Conservation (phyloP, 371 early-diverging fungal genomes). For the Lichtheimia hyalospora region DNA sequence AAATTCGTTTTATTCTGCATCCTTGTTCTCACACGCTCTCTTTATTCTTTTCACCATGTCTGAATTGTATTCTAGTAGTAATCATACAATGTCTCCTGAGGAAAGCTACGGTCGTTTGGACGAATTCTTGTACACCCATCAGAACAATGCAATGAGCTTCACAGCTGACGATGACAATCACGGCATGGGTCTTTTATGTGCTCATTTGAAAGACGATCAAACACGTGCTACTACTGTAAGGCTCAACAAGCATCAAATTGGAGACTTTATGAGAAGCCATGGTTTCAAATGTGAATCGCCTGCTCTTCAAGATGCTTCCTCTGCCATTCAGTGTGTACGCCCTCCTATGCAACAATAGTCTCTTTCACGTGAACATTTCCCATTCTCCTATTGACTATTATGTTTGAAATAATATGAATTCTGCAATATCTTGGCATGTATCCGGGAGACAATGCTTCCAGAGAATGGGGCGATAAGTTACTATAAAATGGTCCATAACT, state of each 20-base stretch:
- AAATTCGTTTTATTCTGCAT: too few species aligned
- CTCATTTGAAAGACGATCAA: constrained; percentile 6
- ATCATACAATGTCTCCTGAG: constrained; percentile 8
- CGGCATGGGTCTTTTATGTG: constrained; percentile 20
- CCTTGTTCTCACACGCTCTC: too few species aligned
- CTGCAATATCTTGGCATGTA: too few species aligned
- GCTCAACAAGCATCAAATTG: constrained; percentile 12
- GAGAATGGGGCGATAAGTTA: too few species aligned
- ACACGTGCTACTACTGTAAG: constrained; percentile 16
- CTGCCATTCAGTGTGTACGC: constrained; percentile 10
- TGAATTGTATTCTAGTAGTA: neutral
- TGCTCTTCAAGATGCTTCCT: constrained; percentile 3
- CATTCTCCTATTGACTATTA: too few species aligned
- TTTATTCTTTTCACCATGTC: constrained; percentile 3
- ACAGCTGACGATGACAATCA: constrained; percentile 25
- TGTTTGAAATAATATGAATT: too few species aligned
- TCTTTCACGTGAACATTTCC: too few species aligned
- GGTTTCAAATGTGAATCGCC: constrained; percentile 17
- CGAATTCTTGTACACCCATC: constrained; percentile 8
- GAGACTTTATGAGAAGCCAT: constrained; percentile 16
- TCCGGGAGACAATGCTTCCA: too few species aligned
- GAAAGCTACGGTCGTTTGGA: constrained; percentile 23
- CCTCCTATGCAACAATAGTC: constrained; percentile 2
- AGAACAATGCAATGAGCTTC: constrained; percentile 11
- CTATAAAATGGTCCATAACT: too few species aligned